A percentile compares a stretch with the other conserved stretches of the same genome.
Evolutionary conservation across 2,329 filamentous ascomycete genomes (phyloP).

Genomic region (Aspergillus brunneoviolaceus): DNA sequence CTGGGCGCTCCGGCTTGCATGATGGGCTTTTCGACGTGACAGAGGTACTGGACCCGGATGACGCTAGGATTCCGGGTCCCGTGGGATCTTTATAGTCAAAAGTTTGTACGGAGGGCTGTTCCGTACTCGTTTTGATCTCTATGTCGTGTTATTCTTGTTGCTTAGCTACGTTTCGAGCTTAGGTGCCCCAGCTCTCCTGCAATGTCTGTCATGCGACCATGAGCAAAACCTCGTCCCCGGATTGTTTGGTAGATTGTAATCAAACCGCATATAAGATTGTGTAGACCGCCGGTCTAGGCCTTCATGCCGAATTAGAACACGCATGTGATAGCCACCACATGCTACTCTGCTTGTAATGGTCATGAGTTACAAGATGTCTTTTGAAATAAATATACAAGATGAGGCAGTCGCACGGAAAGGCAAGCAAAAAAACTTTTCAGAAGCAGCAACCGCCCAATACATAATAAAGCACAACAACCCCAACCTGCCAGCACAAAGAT

Average conservation of each 20-base stretch:
- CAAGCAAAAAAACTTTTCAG: background rate
- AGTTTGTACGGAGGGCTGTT: slow-evolving; percentile 16
- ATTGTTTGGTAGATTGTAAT: slow-evolving; percentile 12
- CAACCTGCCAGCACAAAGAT: slow-evolving; percentile 1
- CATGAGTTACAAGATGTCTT: background rate
- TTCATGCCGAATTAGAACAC: background rate
- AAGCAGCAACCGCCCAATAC: slow-evolving; percentile 4
- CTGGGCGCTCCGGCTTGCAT: slow-evolving; percentile 38
- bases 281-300: background rate
- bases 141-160: slow-evolving; percentile 25
- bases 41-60: slow-evolving; percentile 34
- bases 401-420: background rate
- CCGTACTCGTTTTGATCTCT: slow-evolving; percentile 27
- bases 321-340: background rate
- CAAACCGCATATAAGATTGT: too few relatives aligned
- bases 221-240: slow-evolving; percentile 30
- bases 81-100: slow-evolving; percentile 17
- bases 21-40: slow-evolving; percentile 29
- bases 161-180: slow-evolving; percentile 28
- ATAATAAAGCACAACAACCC: background rate
- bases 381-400: background rate
- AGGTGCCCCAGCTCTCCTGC: slow-evolving; percentile 36
- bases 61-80: slow-evolving; percentile 36
- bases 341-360: background rate
- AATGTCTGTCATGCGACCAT: slow-evolving; percentile 35